Base-by-base conservation (phyloP, 2,329 filamentous ascomycete genomes). In the Clarireedia paspali region DNA sequence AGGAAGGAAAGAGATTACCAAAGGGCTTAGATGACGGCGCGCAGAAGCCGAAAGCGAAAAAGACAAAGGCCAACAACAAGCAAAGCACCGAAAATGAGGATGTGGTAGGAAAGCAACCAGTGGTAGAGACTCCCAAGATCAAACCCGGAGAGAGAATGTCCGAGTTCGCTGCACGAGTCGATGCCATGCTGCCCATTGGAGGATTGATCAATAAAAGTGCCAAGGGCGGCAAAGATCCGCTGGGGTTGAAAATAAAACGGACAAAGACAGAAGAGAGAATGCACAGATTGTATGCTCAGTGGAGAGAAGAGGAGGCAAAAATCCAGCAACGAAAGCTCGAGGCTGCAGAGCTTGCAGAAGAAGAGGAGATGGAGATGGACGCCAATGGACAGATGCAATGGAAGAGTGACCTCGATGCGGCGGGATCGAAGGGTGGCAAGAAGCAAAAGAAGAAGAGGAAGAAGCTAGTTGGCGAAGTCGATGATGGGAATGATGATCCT, bases 211-310 rank as follows among this genome's bases (percentile, higher is more conserved):
- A 77, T 61, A 87, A 85, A 65, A 80, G 77, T 0, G 71, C 59
- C 7, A 83, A 78, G 62, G 74, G 77, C 42, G 83, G 81, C 52
- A 85, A 82, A 61, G 84, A 86, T 58, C 79, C 83, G 6, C 81
- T 36, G 83, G 68, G 87, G 0, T 66, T 86, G 7, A 87, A 89
- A 67, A 79, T 84, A 17, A 79, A 82, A 60, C 78, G 82, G 51
- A 96, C 91, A 5, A 87, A 85, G 70, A 94, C 91, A 66, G 91
- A 96, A 73, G 87, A 84, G 69, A 85, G 87, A 62, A 85, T 96
- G 76, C 84, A 85, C 64, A 88, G 88, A 66, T 78, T 89, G 61
- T 89, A 91, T 68, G 85, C 87, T 46, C 88, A 92, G 63, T 91
- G 88, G 79, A 76, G 80, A 53, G 84, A 84, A 62, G 80, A 86